Evolutionary conservation across 129 eudicot genomes (phyloP).

Genomic region (Oenanthe sinensis): DNA sequence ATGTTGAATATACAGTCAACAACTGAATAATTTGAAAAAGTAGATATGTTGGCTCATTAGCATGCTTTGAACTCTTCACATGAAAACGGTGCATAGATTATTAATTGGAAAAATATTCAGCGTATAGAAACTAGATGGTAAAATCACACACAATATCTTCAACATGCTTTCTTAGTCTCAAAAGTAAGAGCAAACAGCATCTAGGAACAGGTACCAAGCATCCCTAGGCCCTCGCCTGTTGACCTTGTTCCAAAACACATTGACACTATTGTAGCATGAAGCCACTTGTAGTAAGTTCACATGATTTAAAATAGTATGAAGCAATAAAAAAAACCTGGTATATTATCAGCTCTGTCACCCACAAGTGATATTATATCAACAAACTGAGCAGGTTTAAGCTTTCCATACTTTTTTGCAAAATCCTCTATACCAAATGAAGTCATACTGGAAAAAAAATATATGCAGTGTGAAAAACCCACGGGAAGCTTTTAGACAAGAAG

Average conservation of each 20-base stretch:
- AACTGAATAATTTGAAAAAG: background rate
- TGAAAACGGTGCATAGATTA: background rate
- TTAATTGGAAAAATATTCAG: background rate
- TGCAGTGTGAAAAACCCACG: background rate
- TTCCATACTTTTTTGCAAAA: slow-evolving; percentile 75
- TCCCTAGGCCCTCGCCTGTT: background rate
- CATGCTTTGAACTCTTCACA: background rate
- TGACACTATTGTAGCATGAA: background rate
- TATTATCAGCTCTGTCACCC: slow-evolving; percentile 92
- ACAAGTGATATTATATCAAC: slow-evolving; percentile 88
- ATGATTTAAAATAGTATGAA: background rate
- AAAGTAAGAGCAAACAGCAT: background rate
- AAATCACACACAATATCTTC: background rate
- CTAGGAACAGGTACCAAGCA: background rate
- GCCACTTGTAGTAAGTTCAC: background rate
- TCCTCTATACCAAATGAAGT: slow-evolving; percentile 95
- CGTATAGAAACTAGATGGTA: background rate
- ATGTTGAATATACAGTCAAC: background rate
- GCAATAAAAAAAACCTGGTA: slow-evolving; percentile 60
- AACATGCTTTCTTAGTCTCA: background rate
- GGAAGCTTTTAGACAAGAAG: slow-evolving; percentile 2
- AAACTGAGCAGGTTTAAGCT: slow-evolving; percentile 72
- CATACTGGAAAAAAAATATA: slow-evolving; percentile 49
- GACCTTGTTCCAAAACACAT: background rate
- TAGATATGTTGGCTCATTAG: background rate